These are phyloP conservation scores for Coleophoma crateriformis DNA, from an alignment of 2,329 filamentous ascomycete genomes.

Conservation along the genomic window DNA sequence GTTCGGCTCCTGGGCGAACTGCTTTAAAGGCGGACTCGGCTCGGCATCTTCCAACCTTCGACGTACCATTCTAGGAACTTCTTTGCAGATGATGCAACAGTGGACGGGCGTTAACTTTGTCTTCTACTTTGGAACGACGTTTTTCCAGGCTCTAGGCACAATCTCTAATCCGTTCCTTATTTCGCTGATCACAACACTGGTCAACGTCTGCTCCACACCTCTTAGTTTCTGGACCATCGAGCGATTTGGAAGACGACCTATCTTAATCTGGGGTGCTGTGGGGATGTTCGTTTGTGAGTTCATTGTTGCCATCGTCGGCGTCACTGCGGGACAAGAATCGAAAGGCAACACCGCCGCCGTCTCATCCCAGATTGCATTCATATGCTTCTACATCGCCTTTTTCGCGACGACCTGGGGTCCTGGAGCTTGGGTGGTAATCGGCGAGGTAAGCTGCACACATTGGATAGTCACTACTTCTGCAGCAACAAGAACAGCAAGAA, in stretches of 20 bases:
- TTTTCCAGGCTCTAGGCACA: constrained; percentile 74
- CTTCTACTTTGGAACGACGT: constrained; percentile 81
- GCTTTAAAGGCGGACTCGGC: constrained; percentile 59
- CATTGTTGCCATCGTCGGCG: constrained; percentile 73
- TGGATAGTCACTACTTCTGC: too few relatives aligned
- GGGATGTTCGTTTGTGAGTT: constrained; percentile 88
- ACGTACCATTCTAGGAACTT: constrained; percentile 65
- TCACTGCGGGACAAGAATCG: constrained; percentile 46
- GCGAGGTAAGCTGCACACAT: constrained; percentile 41
- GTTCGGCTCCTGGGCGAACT: constrained; percentile 63
- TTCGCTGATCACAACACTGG: constrained; percentile 77
- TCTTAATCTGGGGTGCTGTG: constrained; percentile 72
- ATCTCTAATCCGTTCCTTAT: constrained; percentile 78
- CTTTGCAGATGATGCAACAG: constrained; percentile 77
- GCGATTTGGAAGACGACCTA: constrained; percentile 70
- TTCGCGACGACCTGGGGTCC: constrained; percentile 89
- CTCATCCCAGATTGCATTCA: constrained; percentile 74
- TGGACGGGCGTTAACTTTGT: constrained; percentile 55
- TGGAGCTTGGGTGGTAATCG: constrained; percentile 71
- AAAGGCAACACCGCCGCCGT: constrained; percentile 46
- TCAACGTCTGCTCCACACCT: constrained; percentile 83
- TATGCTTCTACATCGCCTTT: constrained; percentile 89
- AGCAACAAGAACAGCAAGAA: too few relatives aligned
- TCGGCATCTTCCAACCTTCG: constrained; percentile 63
- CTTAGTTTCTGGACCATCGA: constrained; percentile 86